phyloP scores from a whole-genome alignment of 169 alveolate genomes.

The Plasmodium gonderi region DNA sequence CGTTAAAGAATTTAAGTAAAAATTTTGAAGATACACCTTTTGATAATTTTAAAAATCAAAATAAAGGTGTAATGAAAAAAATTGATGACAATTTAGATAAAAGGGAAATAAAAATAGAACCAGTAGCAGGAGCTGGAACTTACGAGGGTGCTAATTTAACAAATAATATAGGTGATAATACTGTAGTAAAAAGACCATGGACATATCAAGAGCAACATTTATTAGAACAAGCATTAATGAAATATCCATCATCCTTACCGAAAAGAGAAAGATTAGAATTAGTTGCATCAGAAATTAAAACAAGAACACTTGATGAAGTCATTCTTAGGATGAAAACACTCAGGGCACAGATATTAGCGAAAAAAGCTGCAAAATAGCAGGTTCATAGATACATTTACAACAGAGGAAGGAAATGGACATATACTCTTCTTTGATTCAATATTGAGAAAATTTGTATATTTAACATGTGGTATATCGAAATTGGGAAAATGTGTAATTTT shows the following conservation, averaged over 20 bases:
- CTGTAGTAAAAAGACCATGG: constrained; percentile 77
- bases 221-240: constrained; percentile 84
- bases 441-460: too few species aligned
- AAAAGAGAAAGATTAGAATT: constrained; percentile 84
- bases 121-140: neutral
- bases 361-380: constrained; percentile 42
- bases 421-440: too few species aligned
- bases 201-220: constrained; percentile 84
- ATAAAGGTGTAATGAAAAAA: constrained; percentile 80
- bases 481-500: too few species aligned
- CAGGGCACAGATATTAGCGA: constrained; percentile 63
- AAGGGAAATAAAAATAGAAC: constrained; percentile 31
- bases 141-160: neutral
- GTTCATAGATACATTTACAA: neutral
- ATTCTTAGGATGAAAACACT: constrained; percentile 38
- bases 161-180: neutral
- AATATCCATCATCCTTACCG: constrained; percentile 84
- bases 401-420: neutral
- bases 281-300: constrained; percentile 77
- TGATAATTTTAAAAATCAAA: constrained; percentile 75
- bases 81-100: constrained; percentile 76
- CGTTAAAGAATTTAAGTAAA: constrained; percentile 76
- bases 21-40: constrained; percentile 79
- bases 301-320: constrained; percentile 57
- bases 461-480: too few species aligned